These are phyloP conservation scores for Punica granatum DNA, from an alignment of 345 rosid species.

Conservation along the genomic window DNA sequence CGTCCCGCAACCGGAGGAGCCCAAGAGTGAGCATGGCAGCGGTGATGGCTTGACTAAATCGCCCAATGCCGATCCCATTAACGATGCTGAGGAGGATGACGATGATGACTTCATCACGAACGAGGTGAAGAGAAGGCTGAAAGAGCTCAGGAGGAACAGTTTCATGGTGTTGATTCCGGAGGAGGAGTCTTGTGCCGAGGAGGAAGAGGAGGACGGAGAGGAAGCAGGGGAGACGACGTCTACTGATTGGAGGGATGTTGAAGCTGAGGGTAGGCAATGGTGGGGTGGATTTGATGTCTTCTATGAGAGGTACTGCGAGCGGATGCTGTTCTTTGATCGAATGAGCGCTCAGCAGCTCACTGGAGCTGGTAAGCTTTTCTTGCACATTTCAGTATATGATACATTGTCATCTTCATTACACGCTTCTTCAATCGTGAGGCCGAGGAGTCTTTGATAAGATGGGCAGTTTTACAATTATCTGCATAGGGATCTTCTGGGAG, in stretches of 20 bases:
- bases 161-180: slow-evolving; percentile 95
- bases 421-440: not conserved
- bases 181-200: slow-evolving; percentile 64
- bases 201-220: slow-evolving; percentile 44
- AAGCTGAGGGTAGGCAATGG: slow-evolving; percentile 85
- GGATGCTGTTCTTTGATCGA: slow-evolving; percentile 81
- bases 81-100: slow-evolving; percentile 71
- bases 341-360: slow-evolving; percentile 58
- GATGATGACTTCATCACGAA: slow-evolving; percentile 93
- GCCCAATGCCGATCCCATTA: slow-evolving; percentile 27
- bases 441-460: not conserved
- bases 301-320: slow-evolving; percentile 77
- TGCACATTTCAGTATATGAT: not conserved
- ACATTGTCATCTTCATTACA: not conserved
- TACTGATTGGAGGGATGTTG: slow-evolving; percentile 81
- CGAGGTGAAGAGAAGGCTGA: slow-evolving; percentile 88
- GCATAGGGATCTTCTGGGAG: not conserved
- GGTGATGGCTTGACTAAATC: slow-evolving; percentile 28
- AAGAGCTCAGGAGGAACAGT: slow-evolving; percentile 83
- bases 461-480: not conserved
- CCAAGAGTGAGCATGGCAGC: slow-evolving; percentile 31
- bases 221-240: slow-evolving; percentile 56
- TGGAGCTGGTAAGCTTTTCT: slow-evolving; percentile 35
- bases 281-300: slow-evolving; percentile 95
- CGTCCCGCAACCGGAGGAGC: slow-evolving; percentile 32